Percentiles rank a stretch among this genome's conserved stretches.
Evolutionary conservation across 2,329 filamentous ascomycete species (phyloP).

Genomic region (Pseudocercospora musae): DNA sequence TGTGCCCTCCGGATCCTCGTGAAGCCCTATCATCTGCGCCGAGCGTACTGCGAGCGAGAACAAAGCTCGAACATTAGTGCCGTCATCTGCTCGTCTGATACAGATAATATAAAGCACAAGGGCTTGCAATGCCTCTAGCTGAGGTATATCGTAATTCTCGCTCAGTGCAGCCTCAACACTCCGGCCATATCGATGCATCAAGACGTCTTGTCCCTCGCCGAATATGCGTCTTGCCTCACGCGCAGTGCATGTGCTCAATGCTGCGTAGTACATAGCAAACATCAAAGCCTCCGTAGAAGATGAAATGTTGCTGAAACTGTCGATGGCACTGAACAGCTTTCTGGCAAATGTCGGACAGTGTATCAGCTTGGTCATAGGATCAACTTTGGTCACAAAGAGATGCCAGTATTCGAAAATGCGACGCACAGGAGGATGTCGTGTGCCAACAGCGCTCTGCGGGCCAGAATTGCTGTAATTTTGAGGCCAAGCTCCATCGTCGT

Average conservation of each 20-base stretch:
- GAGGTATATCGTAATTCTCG: slow-evolving; percentile 19
- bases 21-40: slow-evolving; percentile 21
- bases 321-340: slow-evolving; percentile 21
- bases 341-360: slow-evolving; percentile 27
- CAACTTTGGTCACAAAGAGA: slow-evolving; percentile 26
- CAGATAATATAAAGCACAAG: slow-evolving; percentile 25
- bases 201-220: slow-evolving; percentile 21
- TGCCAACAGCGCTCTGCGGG: background rate
- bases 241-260: slow-evolving; percentile 27
- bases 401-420: slow-evolving; percentile 30
- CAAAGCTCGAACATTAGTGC: slow-evolving; percentile 16
- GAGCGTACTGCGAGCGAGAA: slow-evolving; percentile 22
- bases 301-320: slow-evolving; percentile 14
- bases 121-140: slow-evolving; percentile 23
- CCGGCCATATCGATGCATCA: slow-evolving; percentile 19
- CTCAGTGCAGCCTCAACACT: slow-evolving; percentile 17
- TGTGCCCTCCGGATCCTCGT: slow-evolving; percentile 17
- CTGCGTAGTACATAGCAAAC: slow-evolving; percentile 28
- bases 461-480: slow-evolving; percentile 3
- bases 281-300: slow-evolving; percentile 21
- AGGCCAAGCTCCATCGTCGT: slow-evolving; percentile 14
- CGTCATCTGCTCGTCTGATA: slow-evolving; percentile 18
- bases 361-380: slow-evolving; percentile 30
- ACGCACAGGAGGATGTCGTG: slow-evolving; percentile 18
- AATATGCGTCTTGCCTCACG: slow-evolving; percentile 24